phyloP scores from a whole-genome alignment of 2,329 filamentous ascomycete species.

The Aureobasidium sp. region DNA sequence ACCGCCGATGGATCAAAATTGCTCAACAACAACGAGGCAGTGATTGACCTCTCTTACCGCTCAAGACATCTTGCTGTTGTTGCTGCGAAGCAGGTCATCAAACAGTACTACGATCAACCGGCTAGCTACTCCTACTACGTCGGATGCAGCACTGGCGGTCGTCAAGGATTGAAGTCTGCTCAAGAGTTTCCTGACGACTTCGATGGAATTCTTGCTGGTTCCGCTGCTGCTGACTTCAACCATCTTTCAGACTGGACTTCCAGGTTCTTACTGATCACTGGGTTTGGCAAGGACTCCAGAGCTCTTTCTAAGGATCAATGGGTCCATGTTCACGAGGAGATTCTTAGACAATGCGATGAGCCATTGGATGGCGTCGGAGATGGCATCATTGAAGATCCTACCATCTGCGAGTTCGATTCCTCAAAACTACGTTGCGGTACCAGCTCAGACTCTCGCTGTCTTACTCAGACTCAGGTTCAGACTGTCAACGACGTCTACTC shows the following conservation, averaged over 20 bases:
- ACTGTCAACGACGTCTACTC: slow-evolving; percentile 38
- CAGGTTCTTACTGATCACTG: slow-evolving; percentile 35
- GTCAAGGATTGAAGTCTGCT: slow-evolving; percentile 40
- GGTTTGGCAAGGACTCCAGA: slow-evolving; percentile 31
- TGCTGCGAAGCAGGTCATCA: slow-evolving; percentile 27
- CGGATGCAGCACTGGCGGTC: slow-evolving; percentile 42
- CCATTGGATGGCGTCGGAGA: slow-evolving; percentile 41
- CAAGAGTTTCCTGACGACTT: slow-evolving; percentile 41
- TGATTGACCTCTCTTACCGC: slow-evolving; percentile 27
- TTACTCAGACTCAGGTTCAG: slow-evolving; percentile 36
- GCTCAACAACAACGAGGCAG: slow-evolving; percentile 24
- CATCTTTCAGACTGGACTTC: slow-evolving; percentile 38
- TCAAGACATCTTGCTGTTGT: slow-evolving; percentile 26
- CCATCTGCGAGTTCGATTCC: slow-evolving; percentile 35
- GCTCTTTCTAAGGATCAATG: slow-evolving; percentile 36
- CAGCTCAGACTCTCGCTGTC: slow-evolving; percentile 31
- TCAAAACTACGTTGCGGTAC: slow-evolving; percentile 32
- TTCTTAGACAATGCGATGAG: slow-evolving; percentile 44
- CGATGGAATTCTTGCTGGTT: slow-evolving; percentile 37
- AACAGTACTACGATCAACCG: slow-evolving; percentile 31
- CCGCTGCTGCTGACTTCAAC: slow-evolving; percentile 37
- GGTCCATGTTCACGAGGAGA: slow-evolving; percentile 35
- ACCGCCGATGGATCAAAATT: slow-evolving; percentile 24
- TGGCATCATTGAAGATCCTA: slow-evolving; percentile 40
- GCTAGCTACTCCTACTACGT: slow-evolving; percentile 39